These are phyloP conservation scores for Wallemia ichthyophaga DNA, from an alignment of 1,284 basidiomycete species.

Conservation along the genomic window DNA sequence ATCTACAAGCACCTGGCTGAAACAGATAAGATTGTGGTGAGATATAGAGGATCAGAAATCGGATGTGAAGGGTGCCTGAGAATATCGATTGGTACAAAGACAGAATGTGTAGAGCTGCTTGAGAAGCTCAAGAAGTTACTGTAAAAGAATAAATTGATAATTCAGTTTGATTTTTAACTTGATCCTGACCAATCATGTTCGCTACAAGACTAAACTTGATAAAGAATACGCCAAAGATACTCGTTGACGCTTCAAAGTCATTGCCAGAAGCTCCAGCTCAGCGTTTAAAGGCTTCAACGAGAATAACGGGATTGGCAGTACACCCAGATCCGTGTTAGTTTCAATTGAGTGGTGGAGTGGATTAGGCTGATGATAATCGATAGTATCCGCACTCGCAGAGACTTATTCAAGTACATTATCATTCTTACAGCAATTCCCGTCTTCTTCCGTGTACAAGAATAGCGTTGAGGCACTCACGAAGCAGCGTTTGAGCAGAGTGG, in stretches of 20 bases:
- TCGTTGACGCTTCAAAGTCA: background rate
- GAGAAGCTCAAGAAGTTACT: background rate
- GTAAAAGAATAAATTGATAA: background rate
- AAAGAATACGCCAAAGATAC: background rate
- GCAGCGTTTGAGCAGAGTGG: background rate
- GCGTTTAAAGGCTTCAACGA: background rate
- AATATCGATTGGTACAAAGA: constrained; percentile 61
- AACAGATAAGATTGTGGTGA: constrained; percentile 55
- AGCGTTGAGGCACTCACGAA: background rate
- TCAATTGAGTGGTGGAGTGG: background rate
- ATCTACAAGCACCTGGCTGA: constrained; percentile 68
- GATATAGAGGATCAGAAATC: constrained; percentile 56
- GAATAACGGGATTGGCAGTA: background rate
- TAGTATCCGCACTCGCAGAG: background rate
- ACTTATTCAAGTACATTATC: background rate
- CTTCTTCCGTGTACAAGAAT: background rate
- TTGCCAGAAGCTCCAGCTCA: background rate
- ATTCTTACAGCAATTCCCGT: background rate
- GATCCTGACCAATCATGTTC: background rate
- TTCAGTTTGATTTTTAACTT: background rate
- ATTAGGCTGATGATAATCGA: background rate
- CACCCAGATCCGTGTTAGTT: background rate
- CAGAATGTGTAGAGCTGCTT: constrained; percentile 32
- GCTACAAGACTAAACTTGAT: background rate
- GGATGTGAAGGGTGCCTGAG: constrained; percentile 70